These are phyloP conservation scores for Saccharomycopsis fermentans DNA, from an alignment of 805 yeast species.

Conservation along the genomic window DNA sequence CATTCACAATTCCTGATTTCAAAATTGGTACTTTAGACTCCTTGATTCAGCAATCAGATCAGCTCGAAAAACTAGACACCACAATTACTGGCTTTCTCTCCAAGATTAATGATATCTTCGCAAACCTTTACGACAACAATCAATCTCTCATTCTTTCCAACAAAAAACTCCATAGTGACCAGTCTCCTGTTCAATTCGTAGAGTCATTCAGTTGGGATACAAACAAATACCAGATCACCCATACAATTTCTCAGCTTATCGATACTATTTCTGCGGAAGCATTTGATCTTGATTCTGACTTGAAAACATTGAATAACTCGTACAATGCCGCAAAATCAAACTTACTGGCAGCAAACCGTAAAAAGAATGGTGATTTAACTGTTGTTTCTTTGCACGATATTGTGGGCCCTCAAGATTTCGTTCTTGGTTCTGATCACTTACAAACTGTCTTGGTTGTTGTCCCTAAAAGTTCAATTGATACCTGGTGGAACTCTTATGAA, in stretches of 20 bases:
- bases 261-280: constrained; percentile 66
- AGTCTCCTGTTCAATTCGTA: constrained; percentile 51
- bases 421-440: constrained; percentile 76
- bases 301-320: constrained; percentile 59
- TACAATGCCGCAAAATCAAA: constrained; percentile 79
- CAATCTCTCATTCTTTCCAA: constrained; percentile 35
- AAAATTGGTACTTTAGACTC: constrained; percentile 93
- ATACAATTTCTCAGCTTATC: constrained; percentile 68
- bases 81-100: constrained; percentile 59
- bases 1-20: constrained; percentile 66
- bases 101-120: constrained; percentile 70
- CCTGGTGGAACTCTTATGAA: constrained; percentile 67
- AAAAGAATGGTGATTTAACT: constrained; percentile 86
- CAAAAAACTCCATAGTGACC: constrained; percentile 39
- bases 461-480: constrained; percentile 52
- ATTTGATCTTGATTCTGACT: constrained; percentile 73
- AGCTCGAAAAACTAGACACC: constrained; percentile 69
- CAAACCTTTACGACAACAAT: constrained; percentile 35
- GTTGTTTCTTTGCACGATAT: constrained; percentile 85
- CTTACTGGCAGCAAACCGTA: constrained; percentile 80
- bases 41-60: constrained; percentile 84
- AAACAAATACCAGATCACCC: constrained; percentile 63
- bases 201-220: constrained; percentile 82
- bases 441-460: constrained; percentile 83
- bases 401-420: constrained; percentile 75